Conservation (phyloP, 768 basidiomycete genomes). For the Boletus edulis region DNA sequence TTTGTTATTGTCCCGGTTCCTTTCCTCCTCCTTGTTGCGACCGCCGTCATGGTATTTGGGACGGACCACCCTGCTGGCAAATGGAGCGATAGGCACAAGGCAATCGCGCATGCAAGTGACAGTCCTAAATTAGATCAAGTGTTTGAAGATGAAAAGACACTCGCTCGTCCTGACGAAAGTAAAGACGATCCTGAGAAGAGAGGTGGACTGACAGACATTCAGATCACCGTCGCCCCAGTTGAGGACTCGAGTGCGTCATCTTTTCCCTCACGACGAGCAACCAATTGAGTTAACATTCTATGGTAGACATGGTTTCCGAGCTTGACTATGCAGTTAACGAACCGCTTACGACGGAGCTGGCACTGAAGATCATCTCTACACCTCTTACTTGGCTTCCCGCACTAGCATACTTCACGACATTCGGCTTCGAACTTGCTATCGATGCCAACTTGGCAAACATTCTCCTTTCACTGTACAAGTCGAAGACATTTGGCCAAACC, state of each 20-base stretch:
- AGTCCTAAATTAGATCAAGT: not conserved
- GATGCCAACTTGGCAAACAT: conserved; percentile 5
- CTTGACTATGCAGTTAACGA: conserved; percentile 3
- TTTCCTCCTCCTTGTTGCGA: conserved; percentile 43
- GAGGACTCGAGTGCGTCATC: not conserved
- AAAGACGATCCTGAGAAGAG: conserved; percentile 28
- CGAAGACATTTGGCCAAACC: conserved; percentile 1
- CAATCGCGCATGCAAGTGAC: not conserved
- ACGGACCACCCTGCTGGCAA: conserved; percentile 9
- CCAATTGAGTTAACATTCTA: not conserved
- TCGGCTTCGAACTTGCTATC: conserved; percentile 3
- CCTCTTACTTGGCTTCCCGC: conserved; percentile 7
- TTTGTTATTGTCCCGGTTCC: conserved; percentile 60
- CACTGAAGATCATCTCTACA: not conserved
- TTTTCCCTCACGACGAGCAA: not conserved
- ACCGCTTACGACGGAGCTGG: not conserved
- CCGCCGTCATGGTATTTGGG: not conserved
- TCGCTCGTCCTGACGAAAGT: not conserved
- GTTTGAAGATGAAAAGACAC: conserved; percentile 12
- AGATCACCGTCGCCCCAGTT: conserved; percentile 10
- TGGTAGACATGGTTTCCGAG: conserved; percentile 16
- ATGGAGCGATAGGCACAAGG: conserved; percentile 11
- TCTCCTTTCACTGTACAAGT: conserved; percentile 1
- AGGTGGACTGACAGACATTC: conserved; percentile 16
- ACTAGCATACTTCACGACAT: conserved; percentile 2